Evolutionary conservation across 2,329 filamentous ascomycete species (phyloP).

Genomic region (Ophiostoma australiae): DNA sequence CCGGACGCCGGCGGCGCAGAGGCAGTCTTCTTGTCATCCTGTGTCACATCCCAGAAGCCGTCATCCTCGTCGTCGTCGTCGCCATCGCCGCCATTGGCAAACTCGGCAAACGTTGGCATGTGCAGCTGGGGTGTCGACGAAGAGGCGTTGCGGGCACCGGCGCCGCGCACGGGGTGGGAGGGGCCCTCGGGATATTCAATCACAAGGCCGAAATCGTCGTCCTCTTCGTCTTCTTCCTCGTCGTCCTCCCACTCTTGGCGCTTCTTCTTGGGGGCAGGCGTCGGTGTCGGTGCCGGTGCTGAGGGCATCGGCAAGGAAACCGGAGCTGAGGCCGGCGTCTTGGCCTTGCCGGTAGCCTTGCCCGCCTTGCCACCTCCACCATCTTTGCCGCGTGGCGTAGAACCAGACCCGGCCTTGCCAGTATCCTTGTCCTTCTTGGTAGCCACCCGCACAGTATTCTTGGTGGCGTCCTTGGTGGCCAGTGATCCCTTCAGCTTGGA

Average conservation of each 20-base stretch:
- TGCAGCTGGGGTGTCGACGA: slow-evolving; percentile 20
- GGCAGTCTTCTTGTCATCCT: slow-evolving; percentile 19
- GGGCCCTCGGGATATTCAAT: slow-evolving; percentile 57
- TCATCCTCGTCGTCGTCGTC: slow-evolving; percentile 30
- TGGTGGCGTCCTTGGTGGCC: neutral
- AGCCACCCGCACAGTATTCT: neutral
- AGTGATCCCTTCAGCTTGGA: slow-evolving; percentile 7
- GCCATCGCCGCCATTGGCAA: slow-evolving; percentile 28
- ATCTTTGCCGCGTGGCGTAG: neutral
- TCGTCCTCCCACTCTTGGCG: slow-evolving; percentile 39
- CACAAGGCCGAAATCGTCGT: slow-evolving; percentile 53
- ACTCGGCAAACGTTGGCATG: slow-evolving; percentile 28
- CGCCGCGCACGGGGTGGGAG: neutral
- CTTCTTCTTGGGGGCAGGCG: slow-evolving; percentile 32
- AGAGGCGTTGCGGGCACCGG: neutral
- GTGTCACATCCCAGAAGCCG: slow-evolving; percentile 25
- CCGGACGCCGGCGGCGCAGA: neutral
- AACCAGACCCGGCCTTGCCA: neutral
- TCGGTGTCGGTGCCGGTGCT: slow-evolving; percentile 26
- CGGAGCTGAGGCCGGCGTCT: slow-evolving; percentile 19
- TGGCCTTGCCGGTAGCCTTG: slow-evolving; percentile 19
- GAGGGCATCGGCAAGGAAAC: slow-evolving; percentile 15
- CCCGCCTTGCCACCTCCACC: neutral
- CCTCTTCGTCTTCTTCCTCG: slow-evolving; percentile 48
- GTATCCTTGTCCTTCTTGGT: neutral